These are phyloP conservation scores for Thalassiosira hispida DNA, from an alignment of 352 stramenopile species.

Conservation along the genomic window DNA sequence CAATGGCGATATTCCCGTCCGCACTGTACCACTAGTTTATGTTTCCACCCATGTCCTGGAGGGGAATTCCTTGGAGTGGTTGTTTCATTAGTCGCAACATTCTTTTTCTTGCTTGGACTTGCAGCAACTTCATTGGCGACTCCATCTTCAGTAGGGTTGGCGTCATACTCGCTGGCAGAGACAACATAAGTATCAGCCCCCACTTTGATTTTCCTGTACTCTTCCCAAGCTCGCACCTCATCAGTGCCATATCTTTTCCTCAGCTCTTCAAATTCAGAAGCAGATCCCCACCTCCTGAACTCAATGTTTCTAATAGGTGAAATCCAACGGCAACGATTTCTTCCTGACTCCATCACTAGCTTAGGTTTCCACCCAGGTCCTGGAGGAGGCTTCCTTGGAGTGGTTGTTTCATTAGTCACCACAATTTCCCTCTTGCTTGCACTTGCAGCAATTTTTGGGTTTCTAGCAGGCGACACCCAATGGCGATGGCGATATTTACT, in stretches of 20 bases:
- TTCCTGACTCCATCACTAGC: neutral
- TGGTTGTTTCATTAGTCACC: no score
- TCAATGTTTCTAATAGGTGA: conserved; percentile 15
- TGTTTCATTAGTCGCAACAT: neutral
- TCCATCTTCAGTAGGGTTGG: no score
- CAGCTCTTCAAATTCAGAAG: conserved; percentile 21
- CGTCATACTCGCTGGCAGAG: neutral
- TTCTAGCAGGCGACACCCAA: neutral
- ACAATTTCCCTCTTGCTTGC: no score
- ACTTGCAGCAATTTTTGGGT: neutral
- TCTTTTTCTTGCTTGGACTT: neutral
- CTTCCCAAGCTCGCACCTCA: conserved; percentile 14
- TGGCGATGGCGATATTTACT: neutral
- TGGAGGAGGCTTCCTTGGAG: neutral
- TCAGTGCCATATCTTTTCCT: conserved; percentile 13
- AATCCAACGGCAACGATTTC: conserved; percentile 2
- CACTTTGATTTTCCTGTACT: conserved; percentile 2
- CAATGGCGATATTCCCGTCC: no score
- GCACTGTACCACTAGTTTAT: conserved; percentile 3
- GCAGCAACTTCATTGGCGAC: no score
- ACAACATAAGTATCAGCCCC: neutral
- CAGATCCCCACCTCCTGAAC: neutral
- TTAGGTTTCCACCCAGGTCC: conserved; percentile 11
- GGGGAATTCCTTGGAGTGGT: neutral
- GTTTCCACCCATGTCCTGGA: conserved; percentile 8